Conservation (phyloP, 805 yeast species). For the Citeromyces matritensis region DNA sequence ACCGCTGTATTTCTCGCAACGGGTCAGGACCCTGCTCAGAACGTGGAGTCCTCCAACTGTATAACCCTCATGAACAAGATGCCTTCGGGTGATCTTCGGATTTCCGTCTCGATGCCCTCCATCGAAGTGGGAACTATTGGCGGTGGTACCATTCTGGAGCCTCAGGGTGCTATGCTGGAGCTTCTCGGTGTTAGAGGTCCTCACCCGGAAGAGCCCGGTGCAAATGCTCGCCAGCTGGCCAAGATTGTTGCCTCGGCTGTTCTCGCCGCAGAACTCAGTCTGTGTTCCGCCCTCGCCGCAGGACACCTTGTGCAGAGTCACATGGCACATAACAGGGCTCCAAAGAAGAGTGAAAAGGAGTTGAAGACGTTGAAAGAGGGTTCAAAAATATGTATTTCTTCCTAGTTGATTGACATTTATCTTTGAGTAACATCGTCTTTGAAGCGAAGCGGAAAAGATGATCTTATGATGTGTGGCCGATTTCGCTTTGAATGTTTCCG, state of each 20-base stretch:
- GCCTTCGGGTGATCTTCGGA: slow-evolving; percentile 61
- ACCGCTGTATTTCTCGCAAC: slow-evolving; percentile 91
- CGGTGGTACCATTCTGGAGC: slow-evolving; percentile 95
- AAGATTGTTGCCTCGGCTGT: slow-evolving; percentile 88
- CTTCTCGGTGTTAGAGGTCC: slow-evolving; percentile 93
- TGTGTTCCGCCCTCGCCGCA: slow-evolving; percentile 93
- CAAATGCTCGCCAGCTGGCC: slow-evolving; percentile 87
- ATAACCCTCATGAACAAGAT: slow-evolving; percentile 84
- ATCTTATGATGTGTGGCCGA: slow-evolving; percentile 4
- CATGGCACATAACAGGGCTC: slow-evolving; percentile 78
- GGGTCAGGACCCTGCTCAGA: slow-evolving; percentile 99
- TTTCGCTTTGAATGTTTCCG: no score
- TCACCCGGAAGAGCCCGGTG: slow-evolving; percentile 85
- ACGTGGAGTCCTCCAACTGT: slow-evolving; percentile 95
- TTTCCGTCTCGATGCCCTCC: slow-evolving; percentile 98
- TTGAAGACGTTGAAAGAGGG: neutral
- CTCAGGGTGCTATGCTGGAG: slow-evolving; percentile 94
- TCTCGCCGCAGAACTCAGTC: slow-evolving; percentile 88
- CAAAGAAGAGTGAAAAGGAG: slow-evolving; percentile 1
- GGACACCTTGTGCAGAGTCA: slow-evolving; percentile 97
- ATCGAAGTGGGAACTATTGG: slow-evolving; percentile 99
- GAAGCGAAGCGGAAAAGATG: no score
- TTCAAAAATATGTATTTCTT: neutral
- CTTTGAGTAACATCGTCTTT: neutral
- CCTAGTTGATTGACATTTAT: neutral